Conservation (phyloP, 148 eudicot genomes). For the Rhododendron henanense region DNA sequence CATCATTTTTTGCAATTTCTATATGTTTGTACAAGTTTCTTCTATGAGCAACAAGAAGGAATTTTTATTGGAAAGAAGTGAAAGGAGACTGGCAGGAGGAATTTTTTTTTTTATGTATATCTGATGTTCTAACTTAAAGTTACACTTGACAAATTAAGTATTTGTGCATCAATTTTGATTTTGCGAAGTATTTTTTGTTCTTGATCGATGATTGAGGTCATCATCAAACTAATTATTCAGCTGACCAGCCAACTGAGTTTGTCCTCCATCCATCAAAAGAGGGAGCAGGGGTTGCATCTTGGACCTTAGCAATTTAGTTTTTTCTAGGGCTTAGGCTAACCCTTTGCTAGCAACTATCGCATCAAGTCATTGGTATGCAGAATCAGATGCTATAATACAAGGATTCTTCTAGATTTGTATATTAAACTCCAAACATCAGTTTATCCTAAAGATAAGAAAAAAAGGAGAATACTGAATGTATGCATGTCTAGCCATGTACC, state of each 20-base stretch:
- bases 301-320: neutral
- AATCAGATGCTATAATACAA: neutral
- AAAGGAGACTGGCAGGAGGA: neutral
- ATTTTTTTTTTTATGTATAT: neutral
- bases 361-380: neutral
- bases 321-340: neutral
- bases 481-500: neutral
- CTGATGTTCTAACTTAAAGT: neutral
- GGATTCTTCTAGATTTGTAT: neutral
- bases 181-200: neutral
- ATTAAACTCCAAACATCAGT: neutral
- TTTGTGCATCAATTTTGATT: neutral
- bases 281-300: neutral
- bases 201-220: neutral
- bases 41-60: neutral
- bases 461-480: neutral
- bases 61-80: neutral
- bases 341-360: neutral
- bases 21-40: neutral
- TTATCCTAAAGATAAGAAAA: neutral
- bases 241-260: neutral
- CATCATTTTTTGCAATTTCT: neutral
- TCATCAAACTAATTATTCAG: neutral
- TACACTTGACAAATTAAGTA: neutral
- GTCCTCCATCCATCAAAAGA: neutral